Conservation (phyloP, 2,329 filamentous ascomycete genomes). For the Ascochyta rabiei region DNA sequence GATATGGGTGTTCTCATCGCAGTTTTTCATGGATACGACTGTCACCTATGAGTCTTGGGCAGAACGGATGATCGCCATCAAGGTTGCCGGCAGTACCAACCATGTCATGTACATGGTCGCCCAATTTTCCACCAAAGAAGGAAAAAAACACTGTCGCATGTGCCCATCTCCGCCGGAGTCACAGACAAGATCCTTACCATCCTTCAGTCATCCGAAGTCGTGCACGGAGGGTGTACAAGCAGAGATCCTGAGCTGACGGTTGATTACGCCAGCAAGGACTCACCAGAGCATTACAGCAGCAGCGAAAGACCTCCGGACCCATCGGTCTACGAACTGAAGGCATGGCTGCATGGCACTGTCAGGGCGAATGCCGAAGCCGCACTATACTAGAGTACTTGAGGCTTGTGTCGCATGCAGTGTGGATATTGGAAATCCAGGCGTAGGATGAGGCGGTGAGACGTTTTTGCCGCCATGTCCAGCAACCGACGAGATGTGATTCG, state of each 20-base stretch:
- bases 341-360: not conserved
- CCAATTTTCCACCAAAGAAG: slow-evolving; percentile 1
- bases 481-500: slow-evolving; percentile 17
- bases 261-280: not conserved
- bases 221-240: not conserved
- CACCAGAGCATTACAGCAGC: not conserved
- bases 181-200: not conserved
- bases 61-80: slow-evolving; percentile 4
- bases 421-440: slow-evolving; percentile 1
- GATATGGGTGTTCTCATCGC: not conserved
- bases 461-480: slow-evolving; percentile 11
- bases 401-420: slow-evolving; percentile 12
- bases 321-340: slow-evolving; percentile 1
- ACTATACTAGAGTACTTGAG: slow-evolving; percentile 2
- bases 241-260: not conserved
- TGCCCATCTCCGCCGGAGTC: not conserved
- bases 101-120: slow-evolving; percentile 4
- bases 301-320: not conserved
- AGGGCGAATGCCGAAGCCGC: not conserved
- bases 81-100: not conserved
- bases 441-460: slow-evolving; percentile 10
- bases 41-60: slow-evolving; percentile 5
- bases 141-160: not conserved
- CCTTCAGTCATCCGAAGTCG: not conserved
- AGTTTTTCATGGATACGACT: not conserved